phyloP scores from a whole-genome alignment of 306 rosid species.

The Abrus pulchellus region DNA sequence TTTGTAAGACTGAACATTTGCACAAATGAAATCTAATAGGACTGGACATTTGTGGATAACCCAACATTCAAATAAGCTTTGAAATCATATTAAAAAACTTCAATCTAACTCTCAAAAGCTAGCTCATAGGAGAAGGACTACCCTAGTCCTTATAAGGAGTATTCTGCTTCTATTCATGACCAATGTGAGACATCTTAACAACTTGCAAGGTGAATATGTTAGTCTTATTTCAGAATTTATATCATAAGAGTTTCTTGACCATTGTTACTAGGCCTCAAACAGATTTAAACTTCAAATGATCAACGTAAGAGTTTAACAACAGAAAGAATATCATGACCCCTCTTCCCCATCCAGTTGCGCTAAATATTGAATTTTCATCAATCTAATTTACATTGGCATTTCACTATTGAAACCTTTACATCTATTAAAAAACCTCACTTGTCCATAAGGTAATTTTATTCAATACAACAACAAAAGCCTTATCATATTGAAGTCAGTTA shows the following conservation, averaged over 20 bases:
- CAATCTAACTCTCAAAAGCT: too few relatives aligned
- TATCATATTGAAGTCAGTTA: too few relatives aligned
- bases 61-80: too few relatives aligned
- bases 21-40: too few relatives aligned
- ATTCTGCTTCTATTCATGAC: too few relatives aligned
- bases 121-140: too few relatives aligned
- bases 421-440: neutral
- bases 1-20: too few relatives aligned
- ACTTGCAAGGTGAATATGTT: conserved; percentile 26
- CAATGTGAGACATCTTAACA: too few relatives aligned
- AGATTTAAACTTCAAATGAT: conserved; percentile 16
- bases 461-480: neutral
- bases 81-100: too few relatives aligned
- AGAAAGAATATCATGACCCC: conserved; percentile 20
- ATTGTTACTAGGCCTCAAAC: neutral
- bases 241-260: neutral
- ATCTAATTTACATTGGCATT: conserved; percentile 1
- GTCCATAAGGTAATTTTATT: conserved; percentile 27
- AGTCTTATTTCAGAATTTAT: conserved; percentile 25
- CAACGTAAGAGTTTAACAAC: neutral
- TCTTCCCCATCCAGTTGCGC: neutral
- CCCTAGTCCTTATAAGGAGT: too few relatives aligned
- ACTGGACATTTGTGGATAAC: too few relatives aligned
- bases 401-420: conserved; percentile 1
- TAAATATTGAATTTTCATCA: neutral